Conservation (phyloP, 2,329 filamentous ascomycete species). For the Colletotrichum sp. region DNA sequence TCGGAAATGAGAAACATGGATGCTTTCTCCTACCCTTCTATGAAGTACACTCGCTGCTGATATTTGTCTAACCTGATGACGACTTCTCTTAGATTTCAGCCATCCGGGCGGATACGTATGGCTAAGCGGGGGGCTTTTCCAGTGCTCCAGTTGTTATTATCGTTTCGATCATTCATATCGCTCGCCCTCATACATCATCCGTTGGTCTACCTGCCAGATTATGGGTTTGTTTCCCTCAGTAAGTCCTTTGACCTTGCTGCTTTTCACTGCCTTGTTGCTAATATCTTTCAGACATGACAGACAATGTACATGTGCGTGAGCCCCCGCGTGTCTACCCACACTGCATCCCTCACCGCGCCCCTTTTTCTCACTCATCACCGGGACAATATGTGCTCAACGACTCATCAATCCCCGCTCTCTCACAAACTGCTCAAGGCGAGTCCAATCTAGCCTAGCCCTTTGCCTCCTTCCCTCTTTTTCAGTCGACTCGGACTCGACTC, state of each 20-base stretch:
- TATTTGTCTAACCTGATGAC: neutral
- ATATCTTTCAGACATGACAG: neutral
- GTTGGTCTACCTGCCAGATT: neutral
- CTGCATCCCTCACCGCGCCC: neutral
- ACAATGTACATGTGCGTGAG: neutral
- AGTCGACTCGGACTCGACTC: neutral
- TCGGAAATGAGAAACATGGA: neutral
- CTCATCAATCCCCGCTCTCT: neutral
- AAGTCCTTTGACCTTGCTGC: neutral
- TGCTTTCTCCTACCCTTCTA: neutral
- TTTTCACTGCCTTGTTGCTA: neutral
- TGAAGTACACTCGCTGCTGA: neutral
- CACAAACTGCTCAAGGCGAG: neutral
- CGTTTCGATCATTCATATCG: neutral
- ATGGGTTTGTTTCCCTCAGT: neutral
- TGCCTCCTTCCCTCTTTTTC: neutral
- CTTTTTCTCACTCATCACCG: neutral
- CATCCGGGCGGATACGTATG: neutral
- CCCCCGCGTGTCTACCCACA: neutral
- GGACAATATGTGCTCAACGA: neutral
- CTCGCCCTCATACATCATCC: neutral
- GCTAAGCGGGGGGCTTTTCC: neutral
- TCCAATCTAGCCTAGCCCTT: neutral
- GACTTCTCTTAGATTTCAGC: neutral
- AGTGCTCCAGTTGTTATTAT: neutral